Percentiles rank a stretch among this genome's conserved stretches.
These are phyloP conservation scores for Neurospora sp. DNA, from an alignment of 495 filamentous ascomycete species.

Conservation along the genomic window DNA sequence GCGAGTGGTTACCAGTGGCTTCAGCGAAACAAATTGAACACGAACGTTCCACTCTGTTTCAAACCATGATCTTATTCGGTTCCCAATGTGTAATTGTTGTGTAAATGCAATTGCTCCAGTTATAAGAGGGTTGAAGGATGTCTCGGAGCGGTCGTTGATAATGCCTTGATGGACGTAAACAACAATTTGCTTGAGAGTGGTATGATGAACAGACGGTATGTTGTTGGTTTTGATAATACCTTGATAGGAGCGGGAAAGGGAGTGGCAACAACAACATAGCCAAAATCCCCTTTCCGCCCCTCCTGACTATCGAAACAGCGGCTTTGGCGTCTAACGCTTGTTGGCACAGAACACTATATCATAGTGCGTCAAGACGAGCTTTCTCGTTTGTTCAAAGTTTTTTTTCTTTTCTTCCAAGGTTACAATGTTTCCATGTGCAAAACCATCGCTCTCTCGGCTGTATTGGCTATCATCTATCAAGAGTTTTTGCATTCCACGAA, in stretches of 20 bases:
- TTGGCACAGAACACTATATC: no score
- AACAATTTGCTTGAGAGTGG: neutral
- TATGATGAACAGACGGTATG: neutral
- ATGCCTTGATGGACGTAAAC: neutral
- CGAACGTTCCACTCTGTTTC: neutral
- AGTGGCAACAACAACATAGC: neutral
- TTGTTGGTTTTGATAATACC: no score
- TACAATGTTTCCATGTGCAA: neutral
- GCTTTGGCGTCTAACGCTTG: no score
- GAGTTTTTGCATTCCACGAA: neutral
- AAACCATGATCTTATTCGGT: neutral
- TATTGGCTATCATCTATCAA: neutral
- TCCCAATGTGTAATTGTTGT: neutral
- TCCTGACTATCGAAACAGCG: no score
- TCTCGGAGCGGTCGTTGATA: neutral
- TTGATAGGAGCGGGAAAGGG: neutral
- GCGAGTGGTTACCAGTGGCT: neutral
- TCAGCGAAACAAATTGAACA: neutral
- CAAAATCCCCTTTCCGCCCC: no score
- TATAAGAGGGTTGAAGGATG: neutral
- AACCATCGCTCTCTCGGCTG: neutral
- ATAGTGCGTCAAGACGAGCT: no score
- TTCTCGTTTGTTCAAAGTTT: no score
- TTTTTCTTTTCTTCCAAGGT: no score
- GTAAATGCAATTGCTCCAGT: neutral